Evolutionary conservation across 1,284 basidiomycete species (phyloP), one percentile per base, ranked within the genome.

Genomic region (Cutaneotrichosporon cutaneum): DNA sequence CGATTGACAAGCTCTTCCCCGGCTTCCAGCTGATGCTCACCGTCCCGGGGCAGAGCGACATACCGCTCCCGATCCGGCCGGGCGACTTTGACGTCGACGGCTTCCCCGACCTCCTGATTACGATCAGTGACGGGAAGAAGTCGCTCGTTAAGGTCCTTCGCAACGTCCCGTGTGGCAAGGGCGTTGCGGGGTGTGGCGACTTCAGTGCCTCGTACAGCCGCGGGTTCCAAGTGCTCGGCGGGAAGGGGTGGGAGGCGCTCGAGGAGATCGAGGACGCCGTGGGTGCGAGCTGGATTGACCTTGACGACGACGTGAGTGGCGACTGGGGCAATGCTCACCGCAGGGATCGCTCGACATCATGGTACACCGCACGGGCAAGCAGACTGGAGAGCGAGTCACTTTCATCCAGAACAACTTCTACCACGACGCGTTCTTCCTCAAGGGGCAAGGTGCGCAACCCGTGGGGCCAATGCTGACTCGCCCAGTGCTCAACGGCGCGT

Each of bases 381-480:
- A 87, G 60, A 63, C 63, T 6, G 79, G 76, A 2, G 67, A 78
- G 18, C 70, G 64, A 51, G 81, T 94, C 16, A 79, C 87, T 1
- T 97, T 99, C 70, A 82, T 99, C 45, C 93, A 96, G 79, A 99
- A 99, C 77, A 98, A 98, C 79, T 93, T 94, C 73, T 99, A 96
- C 75, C 94, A 94, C 74, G 96, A 99, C 71, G 94, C 96, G 0
- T 99, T 99, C 83, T 99, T 99, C 85, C 83, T 99, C 62, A 98
- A 98, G 76, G 91, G 94, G 1, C 90, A 95, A 56, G 88, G 91
- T 93, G 56, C 54, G 85, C 74, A 30, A 58, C 39, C 13, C 24
- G 35, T 21, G 21, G 47, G 21, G 6, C 24, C 22, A 8, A 47
- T 45, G 27, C 56, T 54, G 50, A 59, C 30, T 16, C 26, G 24